These are phyloP conservation scores for Blastobotrys arbuscula DNA, from an alignment of 1,139 yeast species.

Conservation along the genomic window DNA sequence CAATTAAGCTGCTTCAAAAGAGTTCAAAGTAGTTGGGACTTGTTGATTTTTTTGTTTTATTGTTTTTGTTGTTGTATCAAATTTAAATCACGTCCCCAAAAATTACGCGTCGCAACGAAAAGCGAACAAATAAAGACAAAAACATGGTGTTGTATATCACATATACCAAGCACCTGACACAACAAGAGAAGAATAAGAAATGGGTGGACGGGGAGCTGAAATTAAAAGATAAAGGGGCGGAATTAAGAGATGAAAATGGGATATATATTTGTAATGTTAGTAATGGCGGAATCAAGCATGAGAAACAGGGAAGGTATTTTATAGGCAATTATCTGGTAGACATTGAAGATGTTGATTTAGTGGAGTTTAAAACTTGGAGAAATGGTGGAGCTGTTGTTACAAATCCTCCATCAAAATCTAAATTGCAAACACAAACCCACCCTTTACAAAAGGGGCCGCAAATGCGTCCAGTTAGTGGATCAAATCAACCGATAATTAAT, in stretches of 20 bases:
- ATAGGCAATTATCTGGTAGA: slow-evolving; percentile 7
- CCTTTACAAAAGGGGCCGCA: neutral
- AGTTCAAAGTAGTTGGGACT: too few species aligned
- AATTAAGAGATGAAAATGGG: slow-evolving; percentile 40
- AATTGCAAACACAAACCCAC: neutral
- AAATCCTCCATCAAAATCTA: neutral
- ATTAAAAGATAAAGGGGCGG: slow-evolving; percentile 45
- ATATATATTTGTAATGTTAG: neutral
- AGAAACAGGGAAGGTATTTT: slow-evolving; percentile 5
- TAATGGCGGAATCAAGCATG: neutral
- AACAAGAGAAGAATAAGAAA: slow-evolving; percentile 41
- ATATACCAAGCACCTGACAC: slow-evolving; percentile 40
- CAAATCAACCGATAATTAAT: too few species aligned
- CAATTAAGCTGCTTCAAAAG: too few species aligned
- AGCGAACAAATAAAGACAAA: too few species aligned
- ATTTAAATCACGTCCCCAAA: too few species aligned
- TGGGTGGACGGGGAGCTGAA: slow-evolving; percentile 53
- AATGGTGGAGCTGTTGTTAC: neutral
- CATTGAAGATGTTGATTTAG: slow-evolving; percentile 5
- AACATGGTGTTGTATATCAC: slow-evolving; percentile 5
- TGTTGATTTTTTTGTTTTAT: too few species aligned
- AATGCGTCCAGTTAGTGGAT: neutral
- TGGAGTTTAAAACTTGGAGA: slow-evolving; percentile 3
- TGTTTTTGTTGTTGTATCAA: too few species aligned
- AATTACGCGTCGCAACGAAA: too few species aligned